These are phyloP conservation scores for Aegilops bicornis DNA, from an alignment of 176 grass and related monocot species.

Conservation along the genomic window DNA sequence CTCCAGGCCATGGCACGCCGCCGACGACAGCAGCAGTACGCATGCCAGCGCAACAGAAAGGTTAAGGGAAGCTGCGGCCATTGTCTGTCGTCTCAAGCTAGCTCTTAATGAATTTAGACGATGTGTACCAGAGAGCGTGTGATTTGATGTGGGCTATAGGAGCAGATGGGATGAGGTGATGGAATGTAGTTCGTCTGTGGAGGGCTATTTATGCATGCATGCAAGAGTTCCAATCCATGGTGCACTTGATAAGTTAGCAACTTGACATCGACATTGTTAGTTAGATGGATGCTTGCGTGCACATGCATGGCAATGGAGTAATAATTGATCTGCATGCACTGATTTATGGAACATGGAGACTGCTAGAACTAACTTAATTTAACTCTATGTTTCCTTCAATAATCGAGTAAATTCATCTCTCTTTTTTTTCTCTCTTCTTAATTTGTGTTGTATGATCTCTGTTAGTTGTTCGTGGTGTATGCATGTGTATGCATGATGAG, in stretches of 20 bases:
- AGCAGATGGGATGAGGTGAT: neutral
- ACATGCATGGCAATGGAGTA: neutral
- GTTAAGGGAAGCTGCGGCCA: neutral
- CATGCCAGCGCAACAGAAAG: neutral
- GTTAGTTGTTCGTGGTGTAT: too few species aligned
- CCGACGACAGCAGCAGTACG: neutral
- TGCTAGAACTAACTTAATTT: neutral
- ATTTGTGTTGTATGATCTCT: too few species aligned
- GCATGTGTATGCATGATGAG: too few species aligned
- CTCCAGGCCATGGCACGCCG: neutral
- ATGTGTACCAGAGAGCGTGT: too few species aligned
- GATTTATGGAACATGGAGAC: neutral
- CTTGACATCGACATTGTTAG: neutral
- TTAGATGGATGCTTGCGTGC: neutral
- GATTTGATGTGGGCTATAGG: too few species aligned
- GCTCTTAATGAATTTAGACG: neutral
- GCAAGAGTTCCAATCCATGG: too few species aligned
- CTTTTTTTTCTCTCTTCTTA: too few species aligned
- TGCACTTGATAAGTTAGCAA: too few species aligned
- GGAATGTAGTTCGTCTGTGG: neutral
- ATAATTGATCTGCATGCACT: too few species aligned
- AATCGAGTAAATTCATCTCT: too few species aligned
- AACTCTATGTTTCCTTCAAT: too few species aligned
- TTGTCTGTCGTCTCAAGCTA: neutral
- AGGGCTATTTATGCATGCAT: too few species aligned